Base-by-base conservation (phyloP, 108 stramenopile species). In the Skeletonema grethae region DNA sequence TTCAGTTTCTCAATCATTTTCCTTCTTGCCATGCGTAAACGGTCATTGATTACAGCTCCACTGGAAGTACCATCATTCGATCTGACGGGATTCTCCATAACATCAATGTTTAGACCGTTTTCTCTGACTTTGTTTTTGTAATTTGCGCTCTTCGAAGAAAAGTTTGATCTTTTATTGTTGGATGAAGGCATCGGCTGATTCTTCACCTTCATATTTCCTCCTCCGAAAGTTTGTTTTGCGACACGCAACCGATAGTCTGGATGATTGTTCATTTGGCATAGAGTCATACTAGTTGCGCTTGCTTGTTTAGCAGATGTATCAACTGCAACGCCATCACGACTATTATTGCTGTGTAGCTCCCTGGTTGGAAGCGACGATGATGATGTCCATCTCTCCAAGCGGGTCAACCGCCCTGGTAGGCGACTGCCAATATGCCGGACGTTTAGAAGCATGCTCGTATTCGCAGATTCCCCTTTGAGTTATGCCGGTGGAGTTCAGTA, bases 61-160 rank as follows among this genome's bases (percentile, higher is more conserved):
- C 67, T 73, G 6, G 67, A 73, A 4, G 79, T 80, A 9, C 79
- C 79, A 69, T 80, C 79, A 32, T 68, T 80, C 1, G 61, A 59
- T 60, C 65, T 58, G 10, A 64, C 38, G 7, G 72, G 79, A 73
- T 80, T 80, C 41, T 80, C 70, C 46, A 41, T 46, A 0, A 63
- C 4, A 4, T 34, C 2, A 6, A 79, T 55, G 8, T 12, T 24
- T 1, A 67, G 34, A 20, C 71, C 65, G n/a, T 16, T 16, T 29
- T 67, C 48, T 46, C 61, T 55, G 13, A 67, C 43, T 22, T 29
- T 25, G 6, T 35, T 35, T n/a, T 61, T 61, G 60, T 32, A 61
- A 32, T 36, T 36, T 32, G n/a, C 25, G n/a, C 36, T 61, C 60
- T 16, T 18, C 30, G 34, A 36, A 16, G 35, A 32, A 36, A 36